These are phyloP conservation scores for Suillus ampliporus DNA, from an alignment of 768 basidiomycete species.

Conservation along the genomic window DNA sequence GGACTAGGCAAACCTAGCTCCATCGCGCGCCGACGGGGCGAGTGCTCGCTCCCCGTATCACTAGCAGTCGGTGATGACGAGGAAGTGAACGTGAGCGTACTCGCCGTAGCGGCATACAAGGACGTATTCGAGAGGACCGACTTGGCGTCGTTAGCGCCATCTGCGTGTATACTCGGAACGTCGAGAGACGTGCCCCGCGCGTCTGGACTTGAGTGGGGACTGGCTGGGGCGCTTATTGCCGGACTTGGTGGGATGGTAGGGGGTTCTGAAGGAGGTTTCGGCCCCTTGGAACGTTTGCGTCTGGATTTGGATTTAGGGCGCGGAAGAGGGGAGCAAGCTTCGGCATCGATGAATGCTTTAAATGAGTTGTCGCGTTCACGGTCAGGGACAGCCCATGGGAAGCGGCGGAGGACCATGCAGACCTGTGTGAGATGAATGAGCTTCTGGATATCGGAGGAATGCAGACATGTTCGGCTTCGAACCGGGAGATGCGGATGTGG, in stretches of 20 bases:
- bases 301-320: conserved; percentile 20
- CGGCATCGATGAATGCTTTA: conserved; percentile 89
- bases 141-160: conserved; percentile 16
- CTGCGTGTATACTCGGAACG: not conserved
- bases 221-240: conserved; percentile 24
- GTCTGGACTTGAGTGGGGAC: not conserved
- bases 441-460: too few species aligned
- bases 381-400: conserved; percentile 99
- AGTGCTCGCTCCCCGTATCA: conserved; percentile 21
- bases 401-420: conserved; percentile 96
- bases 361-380: conserved; percentile 91
- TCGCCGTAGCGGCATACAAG: conserved; percentile 13
- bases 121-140: conserved; percentile 14
- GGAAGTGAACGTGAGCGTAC: conserved; percentile 19
- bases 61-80: conserved; percentile 12
- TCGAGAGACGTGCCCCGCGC: not conserved
- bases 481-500: too few species aligned
- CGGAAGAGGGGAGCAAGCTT: conserved; percentile 74
- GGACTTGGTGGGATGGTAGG: conserved; percentile 1
- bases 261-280: not conserved
- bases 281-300: conserved; percentile 12
- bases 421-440: conserved; percentile 23
- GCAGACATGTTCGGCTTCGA: too few species aligned
- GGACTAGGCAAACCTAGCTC: conserved; percentile 25
- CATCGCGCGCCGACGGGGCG: conserved; percentile 25